Evolutionary conservation across 208 protist species (phyloP).

Genomic region (Leishmania guyanensis): DNA sequence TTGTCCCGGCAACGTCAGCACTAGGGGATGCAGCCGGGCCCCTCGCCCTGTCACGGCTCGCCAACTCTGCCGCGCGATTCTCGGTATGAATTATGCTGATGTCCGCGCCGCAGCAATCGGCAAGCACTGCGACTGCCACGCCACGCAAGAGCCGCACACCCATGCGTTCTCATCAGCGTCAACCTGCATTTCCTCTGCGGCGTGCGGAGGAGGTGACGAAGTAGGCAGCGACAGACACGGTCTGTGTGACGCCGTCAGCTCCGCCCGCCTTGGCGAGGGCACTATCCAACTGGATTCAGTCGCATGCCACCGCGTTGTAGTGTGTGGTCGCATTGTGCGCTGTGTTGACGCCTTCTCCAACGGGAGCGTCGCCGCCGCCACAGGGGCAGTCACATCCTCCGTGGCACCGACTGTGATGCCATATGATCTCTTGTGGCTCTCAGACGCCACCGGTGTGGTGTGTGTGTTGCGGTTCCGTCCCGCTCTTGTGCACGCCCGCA

Average conservation of each 20-base stretch:
- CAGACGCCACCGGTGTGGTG: constrained; percentile 26
- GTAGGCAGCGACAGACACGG: not conserved
- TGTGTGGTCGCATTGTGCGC: constrained; percentile 57
- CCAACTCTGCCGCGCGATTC: constrained; percentile 26
- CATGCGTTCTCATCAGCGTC: not conserved
- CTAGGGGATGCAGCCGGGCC: not conserved
- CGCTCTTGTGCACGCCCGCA: not conserved
- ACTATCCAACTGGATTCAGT: constrained; percentile 44
- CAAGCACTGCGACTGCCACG: not conserved
- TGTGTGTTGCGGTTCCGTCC: constrained; percentile 11
- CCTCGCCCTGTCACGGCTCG: constrained; percentile 32
- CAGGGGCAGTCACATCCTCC: not conserved
- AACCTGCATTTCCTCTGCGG: not conserved
- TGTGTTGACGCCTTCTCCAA: constrained; percentile 24
- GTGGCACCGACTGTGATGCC: not conserved
- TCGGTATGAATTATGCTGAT: not conserved
- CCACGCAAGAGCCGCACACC: not conserved
- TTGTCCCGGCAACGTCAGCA: not conserved
- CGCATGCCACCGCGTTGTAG: constrained; percentile 38
- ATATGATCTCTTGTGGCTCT: constrained; percentile 23
- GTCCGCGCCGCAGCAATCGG: no score
- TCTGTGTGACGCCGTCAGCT: not conserved
- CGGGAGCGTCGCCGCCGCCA: constrained; percentile 14
- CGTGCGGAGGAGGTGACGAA: not conserved
- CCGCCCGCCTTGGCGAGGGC: constrained; percentile 40